Percentiles rank a stretch among this genome's conserved stretches.
Conservation (phyloP, 2,329 filamentous ascomycete species). For the Epichloe bromicola region DNA sequence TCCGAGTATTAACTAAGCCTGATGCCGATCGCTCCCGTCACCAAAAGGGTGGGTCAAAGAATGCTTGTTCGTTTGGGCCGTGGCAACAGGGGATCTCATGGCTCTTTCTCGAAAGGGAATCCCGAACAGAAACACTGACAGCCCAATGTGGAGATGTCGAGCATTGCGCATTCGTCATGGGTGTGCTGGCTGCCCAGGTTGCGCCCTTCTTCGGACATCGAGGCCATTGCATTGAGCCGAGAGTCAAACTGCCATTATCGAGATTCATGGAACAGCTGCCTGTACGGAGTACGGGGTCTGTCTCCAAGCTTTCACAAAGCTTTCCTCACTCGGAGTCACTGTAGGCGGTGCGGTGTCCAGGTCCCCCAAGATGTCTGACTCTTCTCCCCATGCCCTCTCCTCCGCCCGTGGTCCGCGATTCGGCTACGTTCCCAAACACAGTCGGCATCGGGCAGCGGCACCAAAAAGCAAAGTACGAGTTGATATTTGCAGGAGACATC, state of each 20-base stretch:
- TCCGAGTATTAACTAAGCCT: background rate
- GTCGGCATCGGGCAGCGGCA: background rate
- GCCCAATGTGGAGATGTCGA: background rate
- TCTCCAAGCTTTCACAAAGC: too few relatives aligned
- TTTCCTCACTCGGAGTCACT: too few relatives aligned
- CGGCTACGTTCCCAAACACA: background rate
- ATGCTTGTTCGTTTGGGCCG: background rate
- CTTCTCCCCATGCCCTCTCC: background rate
- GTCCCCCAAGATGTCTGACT: background rate
- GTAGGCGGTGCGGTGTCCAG: too few relatives aligned
- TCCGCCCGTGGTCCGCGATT: background rate
- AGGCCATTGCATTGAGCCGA: too few relatives aligned
- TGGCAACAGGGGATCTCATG: background rate
- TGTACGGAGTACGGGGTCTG: background rate
- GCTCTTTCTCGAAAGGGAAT: constrained; percentile 9
- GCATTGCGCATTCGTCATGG: background rate
- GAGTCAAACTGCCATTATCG: too few relatives aligned
- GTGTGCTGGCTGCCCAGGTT: background rate
- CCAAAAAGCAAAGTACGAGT: background rate
- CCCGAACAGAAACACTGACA: constrained; percentile 5
- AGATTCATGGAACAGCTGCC: background rate
- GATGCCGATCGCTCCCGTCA: background rate
- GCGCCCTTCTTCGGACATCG: too few relatives aligned
- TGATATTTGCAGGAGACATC: background rate
- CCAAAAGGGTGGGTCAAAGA: background rate